These are phyloP conservation scores for Penicillium paxilli DNA, from an alignment of 495 filamentous ascomycete genomes.

Conservation along the genomic window DNA sequence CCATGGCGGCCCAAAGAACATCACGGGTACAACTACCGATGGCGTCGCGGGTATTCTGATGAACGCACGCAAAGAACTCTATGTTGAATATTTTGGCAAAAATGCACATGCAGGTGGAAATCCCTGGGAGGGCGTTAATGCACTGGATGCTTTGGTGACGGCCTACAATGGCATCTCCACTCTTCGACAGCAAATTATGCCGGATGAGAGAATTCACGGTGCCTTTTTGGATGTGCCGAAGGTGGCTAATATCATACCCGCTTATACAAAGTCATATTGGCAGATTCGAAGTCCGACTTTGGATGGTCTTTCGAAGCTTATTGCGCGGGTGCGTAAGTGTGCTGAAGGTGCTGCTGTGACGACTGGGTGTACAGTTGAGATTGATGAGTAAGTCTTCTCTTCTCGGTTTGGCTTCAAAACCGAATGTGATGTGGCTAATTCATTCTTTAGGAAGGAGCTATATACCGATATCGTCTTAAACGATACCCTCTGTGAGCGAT, in stretches of 20 bases:
- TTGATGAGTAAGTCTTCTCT: conserved; percentile 24
- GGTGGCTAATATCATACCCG: conserved; percentile 57
- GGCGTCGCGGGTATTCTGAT: conserved; percentile 9
- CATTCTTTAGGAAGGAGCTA: conserved; percentile 18
- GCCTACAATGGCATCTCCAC: conserved; percentile 9
- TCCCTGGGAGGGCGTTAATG: conserved; percentile 18
- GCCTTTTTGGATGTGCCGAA: conserved; percentile 51
- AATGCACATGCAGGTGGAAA: conserved; percentile 9
- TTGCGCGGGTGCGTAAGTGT: conserved; percentile 47
- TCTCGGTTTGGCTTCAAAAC: not conserved
- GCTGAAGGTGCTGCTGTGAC: conserved; percentile 52
- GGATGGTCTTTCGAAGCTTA: conserved; percentile 35
- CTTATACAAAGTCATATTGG: conserved; percentile 43
- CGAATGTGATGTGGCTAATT: not conserved
- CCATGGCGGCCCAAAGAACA: conserved; percentile 7
- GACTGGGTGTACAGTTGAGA: conserved; percentile 49
- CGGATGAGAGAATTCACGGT: conserved; percentile 10
- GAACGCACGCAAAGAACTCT: conserved; percentile 10
- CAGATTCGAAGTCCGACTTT: conserved; percentile 38
- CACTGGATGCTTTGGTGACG: conserved; percentile 11
- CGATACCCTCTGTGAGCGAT: conserved; percentile 42
- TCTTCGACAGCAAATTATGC: conserved; percentile 13
- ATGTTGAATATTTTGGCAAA: conserved; percentile 9
- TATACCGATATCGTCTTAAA: conserved; percentile 58
- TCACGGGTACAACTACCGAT: not conserved